Base-by-base conservation (phyloP, 345 rosid genomes). In the Conringia planisiliqua region DNA sequence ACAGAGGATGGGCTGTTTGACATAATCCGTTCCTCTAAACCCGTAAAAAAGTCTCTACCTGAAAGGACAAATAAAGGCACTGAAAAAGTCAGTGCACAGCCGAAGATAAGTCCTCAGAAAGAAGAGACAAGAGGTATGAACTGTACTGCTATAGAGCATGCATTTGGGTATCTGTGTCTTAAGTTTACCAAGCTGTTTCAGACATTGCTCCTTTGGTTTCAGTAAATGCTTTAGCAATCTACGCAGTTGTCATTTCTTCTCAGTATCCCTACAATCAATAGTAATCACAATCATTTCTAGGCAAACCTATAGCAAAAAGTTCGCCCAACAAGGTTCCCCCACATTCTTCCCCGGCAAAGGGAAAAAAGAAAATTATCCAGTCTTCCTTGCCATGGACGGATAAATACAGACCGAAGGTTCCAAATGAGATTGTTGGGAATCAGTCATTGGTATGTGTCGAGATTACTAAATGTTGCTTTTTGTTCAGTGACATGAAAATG, bases 1-100 rank as follows among this genome's bases (percentile, higher is more conserved):
- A 85, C 92, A 0, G 99, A 95, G 86, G 97, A 95, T 86, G 97
- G 89, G 72, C 74, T 95, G 63, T 92, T 95, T 82, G 92, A 92
- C 83, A 71, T 84, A 85, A 81, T 95, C 74, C 91, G 87, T 62
- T 81, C 89, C 18, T 92, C 99, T 57, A 85, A 84, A 77, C 74
- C 60, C 48, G 73, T 73, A 66, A 87, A 86, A 76, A 76, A 77
- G 47, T 66, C 81, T 56, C 71, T 48, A 17, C 76, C 66, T 60
- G 88, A 79, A 33, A 79, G 65, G 63, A 62, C 84, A 71, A 82
- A 74, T 66, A 80, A 74, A 69, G 60, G 84, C 55, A 82, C 68
- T 39, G 84, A 68, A 48, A 85, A 82, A 54, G 81, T 52, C 70
- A 69, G 71, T 64, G 73, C 84, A 63, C 76, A 43, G 11, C 78